A percentile compares a stretch with the other conserved stretches of the same genome.
Conservation (phyloP, 1,139 yeast genomes). For the Candida tetrigidarum region DNA sequence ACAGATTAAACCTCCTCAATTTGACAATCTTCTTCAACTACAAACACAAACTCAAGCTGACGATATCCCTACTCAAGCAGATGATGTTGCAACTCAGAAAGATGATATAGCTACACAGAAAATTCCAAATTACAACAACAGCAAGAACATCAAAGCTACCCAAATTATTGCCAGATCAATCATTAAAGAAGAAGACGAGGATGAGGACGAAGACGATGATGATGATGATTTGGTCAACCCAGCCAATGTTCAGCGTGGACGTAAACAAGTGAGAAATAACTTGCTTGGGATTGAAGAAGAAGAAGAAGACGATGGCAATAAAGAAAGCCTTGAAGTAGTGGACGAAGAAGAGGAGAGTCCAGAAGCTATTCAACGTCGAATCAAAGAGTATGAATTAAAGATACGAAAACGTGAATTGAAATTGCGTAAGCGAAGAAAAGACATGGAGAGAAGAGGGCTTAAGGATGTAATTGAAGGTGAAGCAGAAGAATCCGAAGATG, state of each 20-base stretch:
- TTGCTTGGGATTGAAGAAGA: constrained; percentile 21
- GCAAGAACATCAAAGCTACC: not conserved
- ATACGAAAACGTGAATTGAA: constrained; percentile 44
- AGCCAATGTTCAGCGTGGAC: constrained; percentile 28
- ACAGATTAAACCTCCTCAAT: constrained; percentile 8
- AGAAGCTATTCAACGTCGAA: constrained; percentile 32
- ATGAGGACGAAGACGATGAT: constrained; percentile 18
- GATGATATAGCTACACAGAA: constrained; percentile 12
- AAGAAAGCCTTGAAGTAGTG: constrained; percentile 22
- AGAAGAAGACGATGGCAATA: constrained; percentile 23
- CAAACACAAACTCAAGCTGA: constrained; percentile 22
- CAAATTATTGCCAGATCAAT: not conserved
- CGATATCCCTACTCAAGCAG: constrained; percentile 21
- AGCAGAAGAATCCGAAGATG: constrained; percentile 97
- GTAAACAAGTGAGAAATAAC: constrained; percentile 24
- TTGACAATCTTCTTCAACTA: constrained; percentile 21
- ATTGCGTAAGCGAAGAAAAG: constrained; percentile 45
- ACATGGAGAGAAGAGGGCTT: constrained; percentile 55
- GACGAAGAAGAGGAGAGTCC: constrained; percentile 27
- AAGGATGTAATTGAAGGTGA: constrained; percentile 72
- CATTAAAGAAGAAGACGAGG: not conserved
- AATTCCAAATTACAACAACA: constrained; percentile 9
- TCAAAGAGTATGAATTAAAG: constrained; percentile 41
- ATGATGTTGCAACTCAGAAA: constrained; percentile 19
- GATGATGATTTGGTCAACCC: constrained; percentile 37